Percentiles rank a stretch among this genome's conserved stretches.
phyloP scores from a whole-genome alignment of 768 basidiomycete species.

The Bullera alba region DNA sequence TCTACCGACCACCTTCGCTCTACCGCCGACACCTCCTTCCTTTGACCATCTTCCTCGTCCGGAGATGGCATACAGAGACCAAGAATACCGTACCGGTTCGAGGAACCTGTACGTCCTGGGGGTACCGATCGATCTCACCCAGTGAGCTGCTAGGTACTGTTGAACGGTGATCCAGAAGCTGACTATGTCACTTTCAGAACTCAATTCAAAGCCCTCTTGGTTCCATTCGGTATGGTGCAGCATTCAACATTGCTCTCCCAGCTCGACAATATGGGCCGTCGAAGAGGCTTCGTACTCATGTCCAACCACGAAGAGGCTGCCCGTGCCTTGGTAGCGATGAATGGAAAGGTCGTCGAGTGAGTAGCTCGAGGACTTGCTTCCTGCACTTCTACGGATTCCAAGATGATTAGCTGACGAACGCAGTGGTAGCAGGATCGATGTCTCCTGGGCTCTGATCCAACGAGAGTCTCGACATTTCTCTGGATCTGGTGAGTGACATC shows the following conservation, averaged over 20 bases:
- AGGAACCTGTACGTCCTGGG: conserved; percentile 35
- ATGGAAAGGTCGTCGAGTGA: conserved; percentile 22
- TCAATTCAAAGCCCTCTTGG: conserved; percentile 26
- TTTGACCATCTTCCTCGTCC: conserved; percentile 6
- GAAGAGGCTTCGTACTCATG: conserved; percentile 36
- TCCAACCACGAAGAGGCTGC: conserved; percentile 27
- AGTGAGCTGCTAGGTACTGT: too few species aligned
- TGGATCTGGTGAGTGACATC: conserved; percentile 11
- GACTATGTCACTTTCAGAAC: conserved; percentile 1
- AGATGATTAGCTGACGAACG: too few species aligned
- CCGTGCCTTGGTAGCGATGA: conserved; percentile 22
- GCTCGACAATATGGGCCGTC: conserved; percentile 30
- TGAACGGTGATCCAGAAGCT: background rate
- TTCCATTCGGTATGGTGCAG: conserved; percentile 26
- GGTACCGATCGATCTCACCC: conserved; percentile 26
- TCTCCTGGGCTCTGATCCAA: conserved; percentile 38
- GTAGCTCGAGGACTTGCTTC: conserved; percentile 6
- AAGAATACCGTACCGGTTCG: too few species aligned
- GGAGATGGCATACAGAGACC: too few species aligned
- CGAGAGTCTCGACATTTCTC: conserved; percentile 19
- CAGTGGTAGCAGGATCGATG: conserved; percentile 30
- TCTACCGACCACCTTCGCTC: too few species aligned
- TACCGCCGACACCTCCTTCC: background rate
- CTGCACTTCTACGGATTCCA: too few species aligned
- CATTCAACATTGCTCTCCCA: conserved; percentile 31